Percentiles rank a stretch among this genome's conserved stretches.
phyloP scores from a whole-genome alignment of 2,329 filamentous ascomycete genomes.

The Zopfia rhizophila region DNA sequence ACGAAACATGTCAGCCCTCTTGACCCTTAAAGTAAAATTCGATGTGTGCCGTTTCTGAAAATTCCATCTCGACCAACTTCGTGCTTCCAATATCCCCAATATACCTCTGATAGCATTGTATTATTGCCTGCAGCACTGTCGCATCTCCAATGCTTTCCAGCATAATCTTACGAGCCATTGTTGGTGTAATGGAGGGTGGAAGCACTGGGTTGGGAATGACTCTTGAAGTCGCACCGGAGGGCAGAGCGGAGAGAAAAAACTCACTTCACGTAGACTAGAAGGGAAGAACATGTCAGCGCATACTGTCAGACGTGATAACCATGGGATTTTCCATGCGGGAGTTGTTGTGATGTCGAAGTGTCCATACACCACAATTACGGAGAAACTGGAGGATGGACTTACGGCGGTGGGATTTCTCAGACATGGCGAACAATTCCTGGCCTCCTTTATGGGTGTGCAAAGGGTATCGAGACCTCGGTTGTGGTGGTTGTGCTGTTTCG shows the following conservation, averaged over 20 bases:
- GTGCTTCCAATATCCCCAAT: slow-evolving; percentile 21
- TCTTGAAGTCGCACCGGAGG: slow-evolving; percentile 2
- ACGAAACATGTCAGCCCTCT: slow-evolving; percentile 21
- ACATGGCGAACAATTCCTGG: slow-evolving; percentile 48
- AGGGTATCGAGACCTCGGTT: slow-evolving; percentile 38
- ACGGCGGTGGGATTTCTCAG: slow-evolving; percentile 51
- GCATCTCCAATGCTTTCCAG: too few species aligned
- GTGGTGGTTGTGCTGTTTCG: slow-evolving; percentile 40
- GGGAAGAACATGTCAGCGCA: slow-evolving; percentile 22
- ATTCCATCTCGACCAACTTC: too few species aligned
- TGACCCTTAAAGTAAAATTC: too few species aligned
- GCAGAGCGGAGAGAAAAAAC: slow-evolving; percentile 9
- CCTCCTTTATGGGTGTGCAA: slow-evolving; percentile 35
- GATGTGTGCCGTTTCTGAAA: too few species aligned
- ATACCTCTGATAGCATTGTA: too few species aligned
- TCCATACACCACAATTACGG: slow-evolving; percentile 10
- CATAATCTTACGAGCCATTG: too few species aligned
- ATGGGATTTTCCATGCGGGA: neutral
- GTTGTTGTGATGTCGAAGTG: too few species aligned
- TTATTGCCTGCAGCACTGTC: too few species aligned
- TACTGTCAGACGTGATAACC: neutral
- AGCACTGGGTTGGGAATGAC: neutral
- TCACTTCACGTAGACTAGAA: slow-evolving; percentile 52
- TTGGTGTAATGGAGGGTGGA: too few species aligned
- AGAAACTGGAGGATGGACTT: slow-evolving; percentile 21